phyloP scores from a whole-genome alignment of 2,329 filamentous ascomycete genomes.

The Leptographium radiaticola region DNA sequence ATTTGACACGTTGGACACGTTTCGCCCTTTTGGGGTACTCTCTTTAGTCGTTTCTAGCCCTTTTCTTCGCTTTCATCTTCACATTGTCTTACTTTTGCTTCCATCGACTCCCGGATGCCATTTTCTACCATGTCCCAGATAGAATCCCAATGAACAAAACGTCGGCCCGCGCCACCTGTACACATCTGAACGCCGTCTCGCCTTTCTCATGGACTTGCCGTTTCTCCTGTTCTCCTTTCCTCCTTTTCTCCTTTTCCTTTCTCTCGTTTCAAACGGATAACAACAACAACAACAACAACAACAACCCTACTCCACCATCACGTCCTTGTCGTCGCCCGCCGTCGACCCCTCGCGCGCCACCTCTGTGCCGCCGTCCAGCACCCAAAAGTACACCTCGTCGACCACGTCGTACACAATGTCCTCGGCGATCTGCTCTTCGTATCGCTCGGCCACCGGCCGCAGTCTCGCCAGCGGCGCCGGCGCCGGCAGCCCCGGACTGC shows the following conservation, averaged over 20 bases:
- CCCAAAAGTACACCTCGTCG: conserved; percentile 87
- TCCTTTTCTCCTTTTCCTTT: neutral
- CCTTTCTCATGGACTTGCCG: too few species aligned
- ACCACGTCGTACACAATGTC: conserved; percentile 87
- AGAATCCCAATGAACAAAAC: too few species aligned
- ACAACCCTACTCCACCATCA: too few species aligned
- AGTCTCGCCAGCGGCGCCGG: conserved; percentile 19
- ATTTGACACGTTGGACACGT: too few species aligned
- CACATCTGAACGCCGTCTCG: too few species aligned
- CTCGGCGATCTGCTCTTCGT: conserved; percentile 86
- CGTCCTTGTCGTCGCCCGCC: neutral
- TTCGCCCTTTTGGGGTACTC: too few species aligned
- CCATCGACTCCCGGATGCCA: neutral
- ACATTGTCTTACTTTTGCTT: neutral
- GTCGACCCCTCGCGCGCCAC: conserved; percentile 18
- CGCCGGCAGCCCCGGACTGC: neutral
- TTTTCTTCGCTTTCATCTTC: neutral
- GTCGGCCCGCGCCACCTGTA: too few species aligned
- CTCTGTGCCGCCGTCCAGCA: conserved; percentile 45
- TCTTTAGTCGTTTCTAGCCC: neutral
- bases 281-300: too few species aligned
- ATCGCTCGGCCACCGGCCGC: conserved; percentile 61
- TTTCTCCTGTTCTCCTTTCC: neutral
- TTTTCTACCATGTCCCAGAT: too few species aligned
- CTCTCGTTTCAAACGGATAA: too few species aligned